Evolutionary conservation across 1,139 yeast genomes (phyloP), one percentile per base, ranked within the genome.

Genomic region (Kurtzmaniella quercitrusa): DNA sequence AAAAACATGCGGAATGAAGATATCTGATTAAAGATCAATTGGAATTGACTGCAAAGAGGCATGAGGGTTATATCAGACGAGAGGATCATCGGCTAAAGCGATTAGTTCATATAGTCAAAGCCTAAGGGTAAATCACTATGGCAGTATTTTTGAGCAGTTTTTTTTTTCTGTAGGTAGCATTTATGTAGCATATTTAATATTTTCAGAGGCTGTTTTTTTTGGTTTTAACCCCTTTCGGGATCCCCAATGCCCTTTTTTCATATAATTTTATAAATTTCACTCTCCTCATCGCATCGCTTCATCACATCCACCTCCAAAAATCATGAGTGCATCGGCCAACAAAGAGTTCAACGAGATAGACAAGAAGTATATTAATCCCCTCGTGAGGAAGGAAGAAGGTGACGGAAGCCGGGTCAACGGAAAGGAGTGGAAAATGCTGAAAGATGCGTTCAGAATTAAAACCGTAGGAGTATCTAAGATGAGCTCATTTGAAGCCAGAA

Each of bases 341-440:
- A 48, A 53, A 40, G 53, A 52, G 34, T 59, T 55, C 39, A 48
- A 60, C 27, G 63, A 62, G 23, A 63, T 64, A 38, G 66, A 67
- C 36, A 58, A 62, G 53, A 62, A 50, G 43, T 62, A 55, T 48
- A 54, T 63, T 37, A 58, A 64, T 46, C 67, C 68, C 3, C 41
- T 43, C 12, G 51, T 47, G 2, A 52, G 56, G 12, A 61, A 60
- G 41, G 71, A 66, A 17, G 62, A 61, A 25, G 65, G 63, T 1
- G 69, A 71, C 52, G 82, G 81, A 7, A 43, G 65, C 11, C 60
- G 77, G 44, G 77, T 75, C 4, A 77, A 75, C 55, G 82, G 82
- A 23, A 78, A 80, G 56, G 65, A 68, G 36, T 80, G 83, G 83
- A 80, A 79, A 52, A 68, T 66, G n/a, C 68, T 66, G 41, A 80